Evolutionary conservation across 306 rosid species (phyloP), one percentile per base, ranked within the genome.

Genomic region (Fragaria ananassa): DNA sequence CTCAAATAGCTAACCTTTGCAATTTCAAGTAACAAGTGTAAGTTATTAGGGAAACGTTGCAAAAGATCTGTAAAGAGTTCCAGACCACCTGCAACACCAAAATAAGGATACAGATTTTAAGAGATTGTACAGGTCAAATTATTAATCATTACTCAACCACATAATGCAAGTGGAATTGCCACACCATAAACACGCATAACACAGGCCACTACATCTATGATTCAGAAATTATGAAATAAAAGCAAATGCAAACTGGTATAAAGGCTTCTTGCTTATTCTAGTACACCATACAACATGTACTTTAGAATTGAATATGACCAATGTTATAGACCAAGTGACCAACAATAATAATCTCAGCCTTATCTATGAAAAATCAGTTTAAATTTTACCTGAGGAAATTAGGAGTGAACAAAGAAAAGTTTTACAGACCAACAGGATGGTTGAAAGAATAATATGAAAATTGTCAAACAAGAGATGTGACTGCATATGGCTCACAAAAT

Each of bases 31-130:
- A 96, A 78, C 73, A 96, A 81, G 85, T 96, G 97, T 81, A 65
- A 66, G 79, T 96, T 96, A 83, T 89, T 91, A 47, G 99, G 99
- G 84, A 92, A 96, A 76, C 99, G 98, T 81, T 91, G 98, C 76
- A 89, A 87, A 72, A 96, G 96, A 82, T 96, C 99, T 31, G 83
- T 75, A 82, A 88, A 89, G 74, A 86, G 86, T 81, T 96, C 99
- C 90, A 92, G 86, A 81, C 96, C 98, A 86, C 98, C 99, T 96
- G 89, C 87, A 87, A 74, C 31, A 78, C 71, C 79, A 63, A 67
- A 71, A 58, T 19, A 18, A 70, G n/a, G 51, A 81, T 37, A 77
- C 58, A 60, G 31, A 73, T 12, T 45, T 78, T 19, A 54, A 56
- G n/a, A 45, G 14, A 29, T 56, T 51, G 60, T 64, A 47, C 60